Percentiles rank a stretch among this genome's conserved stretches.
Evolutionary conservation across 2,329 filamentous ascomycete species (phyloP).

Genomic region (Aureobasidium sp.): DNA sequence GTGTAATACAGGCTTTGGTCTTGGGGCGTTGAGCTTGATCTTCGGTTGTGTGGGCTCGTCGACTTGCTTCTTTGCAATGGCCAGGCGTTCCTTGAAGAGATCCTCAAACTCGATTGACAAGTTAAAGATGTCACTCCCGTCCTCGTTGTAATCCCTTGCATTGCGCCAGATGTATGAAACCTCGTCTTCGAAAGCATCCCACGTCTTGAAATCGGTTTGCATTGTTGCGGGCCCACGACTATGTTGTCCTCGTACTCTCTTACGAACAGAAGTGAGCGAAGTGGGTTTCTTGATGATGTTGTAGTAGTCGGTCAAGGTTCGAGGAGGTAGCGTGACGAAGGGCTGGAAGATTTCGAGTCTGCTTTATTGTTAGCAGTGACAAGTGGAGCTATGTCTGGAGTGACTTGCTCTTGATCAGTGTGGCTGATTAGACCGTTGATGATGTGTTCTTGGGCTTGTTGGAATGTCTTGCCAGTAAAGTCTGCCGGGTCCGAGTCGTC

Average conservation of each 20-base stretch:
- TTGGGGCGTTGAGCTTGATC: conserved; percentile 68
- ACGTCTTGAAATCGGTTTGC: conserved; percentile 66
- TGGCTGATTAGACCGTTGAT: conserved; percentile 63
- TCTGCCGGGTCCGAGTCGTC: conserved; percentile 23
- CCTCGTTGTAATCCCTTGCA: conserved; percentile 83
- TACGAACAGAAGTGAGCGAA: conserved; percentile 69
- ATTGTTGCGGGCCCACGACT: conserved; percentile 54
- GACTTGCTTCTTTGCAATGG: conserved; percentile 63
- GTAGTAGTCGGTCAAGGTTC: conserved; percentile 77
- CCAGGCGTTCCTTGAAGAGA: conserved; percentile 59
- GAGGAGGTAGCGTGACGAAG: conserved; percentile 70
- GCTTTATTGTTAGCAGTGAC: conserved; percentile 21
- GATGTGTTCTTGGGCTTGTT: conserved; percentile 80
- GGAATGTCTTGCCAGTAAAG: conserved; percentile 68
- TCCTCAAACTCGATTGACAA: conserved; percentile 72
- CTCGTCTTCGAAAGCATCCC: conserved; percentile 73
- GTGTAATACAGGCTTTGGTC: conserved; percentile 31
- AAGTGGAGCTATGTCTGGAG: not conserved
- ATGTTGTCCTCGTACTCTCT: conserved; percentile 64
- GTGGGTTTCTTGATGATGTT: conserved; percentile 72
- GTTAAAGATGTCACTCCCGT: conserved; percentile 74
- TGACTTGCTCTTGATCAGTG: conserved; percentile 56
- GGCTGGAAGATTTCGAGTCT: conserved; percentile 64
- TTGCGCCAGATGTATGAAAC: conserved; percentile 79
- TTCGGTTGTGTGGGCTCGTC: conserved; percentile 65